Percentiles rank a stretch among this genome's conserved stretches.
Conservation (phyloP, 1,284 basidiomycete genomes). For the Microbotryum lychnidis-dioicae region DNA sequence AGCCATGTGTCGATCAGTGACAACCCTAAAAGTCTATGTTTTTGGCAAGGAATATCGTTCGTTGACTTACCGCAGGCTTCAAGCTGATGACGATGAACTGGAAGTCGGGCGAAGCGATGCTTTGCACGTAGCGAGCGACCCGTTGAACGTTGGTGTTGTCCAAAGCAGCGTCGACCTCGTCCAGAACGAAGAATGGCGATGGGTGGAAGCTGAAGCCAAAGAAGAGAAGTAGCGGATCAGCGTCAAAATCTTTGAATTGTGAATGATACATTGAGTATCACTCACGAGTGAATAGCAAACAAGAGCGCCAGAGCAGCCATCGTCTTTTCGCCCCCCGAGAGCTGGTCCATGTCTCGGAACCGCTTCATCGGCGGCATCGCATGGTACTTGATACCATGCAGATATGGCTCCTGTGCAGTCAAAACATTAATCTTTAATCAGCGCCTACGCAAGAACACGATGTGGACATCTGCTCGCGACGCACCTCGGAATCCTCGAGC, state of each 20-base stretch:
- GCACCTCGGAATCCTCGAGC: constrained; percentile 86
- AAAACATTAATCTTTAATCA: too few species aligned
- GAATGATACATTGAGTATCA: neutral
- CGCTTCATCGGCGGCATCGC: constrained; percentile 99
- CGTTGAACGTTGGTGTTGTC: constrained; percentile 93
- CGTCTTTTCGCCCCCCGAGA: constrained; percentile 97
- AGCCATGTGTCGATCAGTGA: neutral
- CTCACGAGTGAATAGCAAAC: constrained; percentile 88
- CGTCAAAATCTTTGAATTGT: neutral
- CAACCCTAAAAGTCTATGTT: neutral
- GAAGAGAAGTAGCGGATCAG: constrained; percentile 16
- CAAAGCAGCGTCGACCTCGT: constrained; percentile 95
- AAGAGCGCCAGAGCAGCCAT: constrained; percentile 91
- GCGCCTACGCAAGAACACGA: neutral
- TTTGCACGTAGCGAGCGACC: constrained; percentile 79
- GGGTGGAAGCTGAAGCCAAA: constrained; percentile 70
- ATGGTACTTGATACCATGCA: constrained; percentile 92
- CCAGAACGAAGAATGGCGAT: constrained; percentile 95
- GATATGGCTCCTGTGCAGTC: constrained; percentile 76
- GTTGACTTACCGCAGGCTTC: constrained; percentile 45
- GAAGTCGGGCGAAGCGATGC: constrained; percentile 53
- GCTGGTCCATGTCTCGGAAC: constrained; percentile 97
- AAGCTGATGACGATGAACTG: constrained; percentile 90
- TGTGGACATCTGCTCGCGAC: constrained; percentile 25
- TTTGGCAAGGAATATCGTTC: neutral